Evolutionary conservation across 2,329 filamentous ascomycete genomes (phyloP).

Genomic region (Nigrograna mackinnonii): DNA sequence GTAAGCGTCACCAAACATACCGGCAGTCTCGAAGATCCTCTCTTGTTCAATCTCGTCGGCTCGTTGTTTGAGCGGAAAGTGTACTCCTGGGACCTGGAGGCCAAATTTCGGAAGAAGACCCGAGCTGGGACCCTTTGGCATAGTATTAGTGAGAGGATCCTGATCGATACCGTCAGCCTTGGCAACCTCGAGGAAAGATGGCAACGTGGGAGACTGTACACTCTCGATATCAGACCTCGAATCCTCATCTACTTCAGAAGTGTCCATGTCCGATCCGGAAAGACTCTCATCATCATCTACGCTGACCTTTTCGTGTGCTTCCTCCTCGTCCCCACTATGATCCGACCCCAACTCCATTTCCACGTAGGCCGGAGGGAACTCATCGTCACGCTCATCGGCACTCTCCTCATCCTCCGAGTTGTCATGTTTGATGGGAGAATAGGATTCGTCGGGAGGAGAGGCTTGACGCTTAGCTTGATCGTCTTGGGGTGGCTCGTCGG

Average conservation of each 20-base stretch:
- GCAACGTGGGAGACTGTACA: not conserved
- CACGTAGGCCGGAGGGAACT: too few relatives aligned
- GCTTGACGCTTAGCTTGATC: too few relatives aligned
- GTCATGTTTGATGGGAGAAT: not conserved
- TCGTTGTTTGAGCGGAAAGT: too few relatives aligned
- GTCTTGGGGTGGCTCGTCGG: too few relatives aligned
- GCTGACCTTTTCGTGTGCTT: not conserved
- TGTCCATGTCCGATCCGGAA: not conserved
- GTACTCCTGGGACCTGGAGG: too few relatives aligned
- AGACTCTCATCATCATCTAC: not conserved
- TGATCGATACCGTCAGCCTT: not conserved
- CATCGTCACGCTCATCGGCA: constrained; percentile 3
- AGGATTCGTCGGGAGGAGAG: constrained; percentile 1
- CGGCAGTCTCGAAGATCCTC: not conserved
- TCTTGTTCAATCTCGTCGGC: too few relatives aligned
- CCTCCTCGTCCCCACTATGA: too few relatives aligned
- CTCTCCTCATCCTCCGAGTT: not conserved
- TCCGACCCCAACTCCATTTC: too few relatives aligned
- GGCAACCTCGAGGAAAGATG: not conserved
- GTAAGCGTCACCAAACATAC: not conserved
- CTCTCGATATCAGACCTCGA: not conserved
- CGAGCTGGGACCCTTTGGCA: too few relatives aligned
- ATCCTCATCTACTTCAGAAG: not conserved
- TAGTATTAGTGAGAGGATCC: not conserved
- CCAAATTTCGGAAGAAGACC: too few relatives aligned